phyloP scores from a whole-genome alignment of 306 rosid genomes.

The Hippophae gyantsensis region DNA sequence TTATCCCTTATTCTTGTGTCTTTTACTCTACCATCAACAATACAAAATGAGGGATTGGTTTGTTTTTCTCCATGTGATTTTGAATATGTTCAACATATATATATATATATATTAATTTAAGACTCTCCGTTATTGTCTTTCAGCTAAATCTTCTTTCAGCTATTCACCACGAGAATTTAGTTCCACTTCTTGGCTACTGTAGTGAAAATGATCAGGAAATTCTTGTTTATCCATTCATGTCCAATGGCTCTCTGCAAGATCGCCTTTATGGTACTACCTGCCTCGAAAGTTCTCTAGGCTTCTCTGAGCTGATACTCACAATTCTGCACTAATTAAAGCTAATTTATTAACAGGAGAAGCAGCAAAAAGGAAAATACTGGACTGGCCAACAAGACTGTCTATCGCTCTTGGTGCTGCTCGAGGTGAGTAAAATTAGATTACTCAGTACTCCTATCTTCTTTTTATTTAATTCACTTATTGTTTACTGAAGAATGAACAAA shows the following conservation, averaged over 20 bases:
- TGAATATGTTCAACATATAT: constrained; percentile 1
- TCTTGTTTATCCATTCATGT: constrained; percentile 91
- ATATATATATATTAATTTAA: constrained; percentile 13
- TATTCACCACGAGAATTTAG: constrained; percentile 75
- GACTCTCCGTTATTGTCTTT: constrained; percentile 20
- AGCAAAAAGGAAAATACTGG: constrained; percentile 68
- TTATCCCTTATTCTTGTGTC: too few species aligned
- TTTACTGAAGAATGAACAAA: too few species aligned
- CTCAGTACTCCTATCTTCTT: background rate
- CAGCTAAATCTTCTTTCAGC: constrained; percentile 82
- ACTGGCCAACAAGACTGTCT: constrained; percentile 95
- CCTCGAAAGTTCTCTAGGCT: constrained; percentile 8
- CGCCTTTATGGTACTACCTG: constrained; percentile 69
- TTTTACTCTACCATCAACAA: too few species aligned
- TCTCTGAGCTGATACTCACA: constrained; percentile 8
- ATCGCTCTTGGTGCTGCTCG: constrained; percentile 95
- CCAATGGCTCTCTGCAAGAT: constrained; percentile 86
- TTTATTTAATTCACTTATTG: too few species aligned
- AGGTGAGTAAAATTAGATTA: constrained; percentile 45
- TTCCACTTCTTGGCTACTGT: constrained; percentile 92
- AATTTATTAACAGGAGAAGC: constrained; percentile 60
- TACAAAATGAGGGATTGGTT: too few species aligned
- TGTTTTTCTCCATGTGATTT: background rate
- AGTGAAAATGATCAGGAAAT: constrained; percentile 78
- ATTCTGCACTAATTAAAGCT: constrained; percentile 13